Evolutionary conservation across 257 asterid genomes (phyloP).

Genomic region (Haberlea rhodopensis): DNA sequence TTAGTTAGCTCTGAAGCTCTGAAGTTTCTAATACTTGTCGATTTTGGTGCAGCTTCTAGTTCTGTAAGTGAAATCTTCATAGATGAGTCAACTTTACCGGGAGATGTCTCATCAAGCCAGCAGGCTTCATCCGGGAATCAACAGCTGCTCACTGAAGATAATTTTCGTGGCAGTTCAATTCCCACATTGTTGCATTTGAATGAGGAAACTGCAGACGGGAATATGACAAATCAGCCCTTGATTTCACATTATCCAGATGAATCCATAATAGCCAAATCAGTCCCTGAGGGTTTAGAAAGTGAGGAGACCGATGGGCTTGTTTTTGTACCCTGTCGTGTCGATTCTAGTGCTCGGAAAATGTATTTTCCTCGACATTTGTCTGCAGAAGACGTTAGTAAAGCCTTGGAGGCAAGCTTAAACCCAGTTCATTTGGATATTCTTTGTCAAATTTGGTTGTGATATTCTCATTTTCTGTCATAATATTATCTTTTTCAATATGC

Average conservation of each 20-base stretch:
- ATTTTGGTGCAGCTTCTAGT: slow-evolving; percentile 32
- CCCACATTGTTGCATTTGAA: slow-evolving; percentile 12
- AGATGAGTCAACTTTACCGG: slow-evolving; percentile 25
- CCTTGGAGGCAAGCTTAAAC: slow-evolving; percentile 35
- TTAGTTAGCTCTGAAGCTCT: not conserved
- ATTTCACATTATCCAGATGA: slow-evolving; percentile 17
- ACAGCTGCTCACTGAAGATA: slow-evolving; percentile 19
- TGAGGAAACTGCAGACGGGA: slow-evolving; percentile 10
- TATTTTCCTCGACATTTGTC: slow-evolving; percentile 44
- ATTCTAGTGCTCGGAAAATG: no score
- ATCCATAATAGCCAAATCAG: slow-evolving; percentile 18
- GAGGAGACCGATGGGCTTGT: slow-evolving; percentile 25
- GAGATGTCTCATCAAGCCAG: slow-evolving; percentile 17
- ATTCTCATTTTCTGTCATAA: slow-evolving; percentile 12
- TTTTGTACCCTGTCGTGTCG: not conserved
- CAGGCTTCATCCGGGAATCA: slow-evolving; percentile 23
- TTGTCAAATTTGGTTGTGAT: not conserved
- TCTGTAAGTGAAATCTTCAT: slow-evolving; percentile 28
- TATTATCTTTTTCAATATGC: slow-evolving; percentile 30
- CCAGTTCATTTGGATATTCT: not conserved
- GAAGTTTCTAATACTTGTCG: slow-evolving; percentile 11
- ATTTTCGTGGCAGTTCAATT: slow-evolving; percentile 7
- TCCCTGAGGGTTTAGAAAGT: slow-evolving; percentile 24
- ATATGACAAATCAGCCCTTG: slow-evolving; percentile 21
- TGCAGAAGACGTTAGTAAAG: slow-evolving; percentile 29